Base-by-base conservation (phyloP, 2,329 filamentous ascomycete genomes). In the Akanthomyces uredinophilus region DNA sequence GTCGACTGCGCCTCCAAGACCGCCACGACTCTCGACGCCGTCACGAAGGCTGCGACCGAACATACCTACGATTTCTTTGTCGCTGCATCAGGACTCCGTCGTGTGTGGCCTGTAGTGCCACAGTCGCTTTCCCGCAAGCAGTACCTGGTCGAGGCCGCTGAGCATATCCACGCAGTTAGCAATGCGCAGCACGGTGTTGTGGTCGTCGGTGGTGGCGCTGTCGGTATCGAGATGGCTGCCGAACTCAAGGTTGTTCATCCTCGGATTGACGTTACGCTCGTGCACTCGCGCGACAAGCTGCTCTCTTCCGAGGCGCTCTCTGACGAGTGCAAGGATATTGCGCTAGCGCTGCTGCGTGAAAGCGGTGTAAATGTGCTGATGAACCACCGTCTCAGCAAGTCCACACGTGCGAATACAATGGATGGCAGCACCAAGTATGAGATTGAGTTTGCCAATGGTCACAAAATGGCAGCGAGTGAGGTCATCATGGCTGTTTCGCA, bases 151-250 rank as follows among this genome's bases (percentile, higher is more conserved):
- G 88, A 92, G 69, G 80, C 82, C 0, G 78, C 79, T 53, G 76
- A 79, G 11, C 87, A 91, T 65, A 84, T 90, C 66, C 74, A 81
- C 22, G 72, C 76, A 14, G 79, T 87, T 2, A 72, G 78, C 43
- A 76, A 77, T 35, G 83, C 84, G 1, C 75, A 72, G 5, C 77
- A 84, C 22, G 85, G 83, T 0, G 83, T 92, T 1, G 83, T 90
- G 0, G 80, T 94, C 24, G 86, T 94, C n/a, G 90, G 90, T 20
- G 90, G 90, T 65, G 76, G 89, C 55, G 91, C 90, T 7, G 90
- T 93, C 1, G 91, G 91, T 10, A 87, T 93, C 60, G 90, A 94
- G 72, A 92, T 94, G 81, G 89, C 91, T 0, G 86, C 88, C 1
- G 90, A 95, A 75, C 78, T 93, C 60, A 93, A 92, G 74, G 72